Conservation (phyloP, 176 grass and related monocot genomes). For the Urochloa ruziziensis region DNA sequence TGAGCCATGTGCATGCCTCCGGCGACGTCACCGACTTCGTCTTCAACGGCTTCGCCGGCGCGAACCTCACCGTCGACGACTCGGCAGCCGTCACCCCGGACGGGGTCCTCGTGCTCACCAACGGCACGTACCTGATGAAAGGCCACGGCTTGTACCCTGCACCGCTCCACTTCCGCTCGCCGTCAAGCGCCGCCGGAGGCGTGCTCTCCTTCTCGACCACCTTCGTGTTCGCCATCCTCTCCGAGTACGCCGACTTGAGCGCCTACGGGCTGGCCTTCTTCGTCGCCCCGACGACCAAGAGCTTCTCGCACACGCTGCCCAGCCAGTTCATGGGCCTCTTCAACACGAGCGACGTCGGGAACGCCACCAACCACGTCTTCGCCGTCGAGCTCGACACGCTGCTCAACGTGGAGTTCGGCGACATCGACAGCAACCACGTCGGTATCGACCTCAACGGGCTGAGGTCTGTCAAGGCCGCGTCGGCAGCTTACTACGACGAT, state of each 20-base stretch:
- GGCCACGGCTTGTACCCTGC: neutral
- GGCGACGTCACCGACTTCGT: neutral
- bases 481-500: neutral
- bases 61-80: neutral
- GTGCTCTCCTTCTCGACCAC: neutral
- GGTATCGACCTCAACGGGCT: neutral
- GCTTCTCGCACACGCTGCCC: neutral
- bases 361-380: constrained; percentile 35
- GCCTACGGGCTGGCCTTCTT: neutral
- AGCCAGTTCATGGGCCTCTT: neutral
- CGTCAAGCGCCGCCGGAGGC: neutral
- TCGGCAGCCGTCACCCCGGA: neutral
- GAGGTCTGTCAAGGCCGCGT: neutral
- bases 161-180: neutral
- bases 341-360: constrained; percentile 16
- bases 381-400: constrained; percentile 55
- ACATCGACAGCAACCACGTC: constrained; percentile 12
- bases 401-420: neutral
- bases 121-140: neutral
- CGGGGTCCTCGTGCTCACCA: neutral
- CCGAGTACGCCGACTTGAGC: neutral
- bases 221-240: neutral
- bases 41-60: neutral
- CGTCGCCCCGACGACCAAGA: neutral
- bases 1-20: neutral